A percentile compares a stretch with the other conserved stretches of the same genome.
Conservation (phyloP, 129 eudicot genomes). For the Artemisia annua region DNA sequence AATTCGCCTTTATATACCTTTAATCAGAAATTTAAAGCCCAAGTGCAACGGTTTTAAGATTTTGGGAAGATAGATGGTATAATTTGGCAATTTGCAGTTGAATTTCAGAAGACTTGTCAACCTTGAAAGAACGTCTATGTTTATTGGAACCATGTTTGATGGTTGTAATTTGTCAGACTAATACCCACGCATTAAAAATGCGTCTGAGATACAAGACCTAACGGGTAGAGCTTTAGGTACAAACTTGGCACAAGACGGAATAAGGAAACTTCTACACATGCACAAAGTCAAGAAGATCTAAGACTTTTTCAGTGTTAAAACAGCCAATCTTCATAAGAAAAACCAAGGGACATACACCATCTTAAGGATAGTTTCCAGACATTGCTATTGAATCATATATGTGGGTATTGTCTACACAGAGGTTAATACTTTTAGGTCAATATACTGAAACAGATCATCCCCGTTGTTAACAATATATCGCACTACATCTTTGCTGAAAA, state of each 20-base stretch:
- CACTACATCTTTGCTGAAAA: background rate
- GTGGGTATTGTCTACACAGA: no score
- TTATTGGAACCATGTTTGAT: background rate
- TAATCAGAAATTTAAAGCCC: background rate
- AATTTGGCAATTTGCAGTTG: background rate
- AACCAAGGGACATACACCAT: no score
- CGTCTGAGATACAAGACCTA: background rate
- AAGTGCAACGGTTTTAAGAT: background rate
- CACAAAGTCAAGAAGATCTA: no score
- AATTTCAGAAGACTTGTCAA: background rate
- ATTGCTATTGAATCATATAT: no score
- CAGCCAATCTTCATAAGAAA: no score
- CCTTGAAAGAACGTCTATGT: background rate
- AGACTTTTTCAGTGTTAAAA: no score
- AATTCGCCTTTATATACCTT: background rate
- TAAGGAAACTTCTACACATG: no score
- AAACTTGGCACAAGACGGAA: background rate
- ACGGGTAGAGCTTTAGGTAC: background rate
- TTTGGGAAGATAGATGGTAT: background rate
- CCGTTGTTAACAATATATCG: background rate
- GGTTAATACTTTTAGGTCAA: background rate
- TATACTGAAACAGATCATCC: background rate
- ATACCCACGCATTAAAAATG: slow-evolving; percentile 2
- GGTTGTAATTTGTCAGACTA: background rate
- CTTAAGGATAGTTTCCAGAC: no score